Percentiles rank a stretch among this genome's conserved stretches.
phyloP scores from a whole-genome alignment of 495 filamentous ascomycete species.

The Wilcoxina mikolae region DNA sequence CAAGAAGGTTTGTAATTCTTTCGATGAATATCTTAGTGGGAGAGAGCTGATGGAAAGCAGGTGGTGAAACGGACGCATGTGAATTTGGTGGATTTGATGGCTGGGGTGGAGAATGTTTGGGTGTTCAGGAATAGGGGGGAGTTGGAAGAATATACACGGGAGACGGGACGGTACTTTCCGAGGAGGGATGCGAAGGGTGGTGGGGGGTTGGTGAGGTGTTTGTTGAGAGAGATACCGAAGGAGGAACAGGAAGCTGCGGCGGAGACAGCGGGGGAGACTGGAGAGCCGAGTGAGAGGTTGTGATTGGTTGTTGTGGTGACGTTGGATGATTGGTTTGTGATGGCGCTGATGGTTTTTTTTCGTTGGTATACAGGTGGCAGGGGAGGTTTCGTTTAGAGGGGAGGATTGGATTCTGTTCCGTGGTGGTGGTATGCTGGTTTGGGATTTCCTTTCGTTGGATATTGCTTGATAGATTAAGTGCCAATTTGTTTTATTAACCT shows the following conservation, averaged over 20 bases:
- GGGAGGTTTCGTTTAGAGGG: too few relatives aligned
- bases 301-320: not conserved
- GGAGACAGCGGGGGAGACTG: not conserved
- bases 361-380: too few relatives aligned
- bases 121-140: not conserved
- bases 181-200: not conserved
- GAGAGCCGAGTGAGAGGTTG: not conserved
- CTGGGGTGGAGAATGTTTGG: not conserved
- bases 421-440: too few relatives aligned
- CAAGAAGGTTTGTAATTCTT: not conserved
- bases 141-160: not conserved
- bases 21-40: not conserved
- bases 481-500: too few relatives aligned
- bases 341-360: slow-evolving; percentile 16
- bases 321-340: slow-evolving; percentile 3
- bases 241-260: not conserved
- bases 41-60: not conserved
- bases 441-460: too few relatives aligned
- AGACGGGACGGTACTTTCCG: not conserved
- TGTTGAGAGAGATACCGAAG: not conserved
- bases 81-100: not conserved
- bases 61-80: not conserved
- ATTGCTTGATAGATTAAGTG: too few relatives aligned
- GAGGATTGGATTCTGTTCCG: too few relatives aligned
- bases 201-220: not conserved